These are phyloP conservation scores for Pythium angustatum DNA, from an alignment of 352 stramenopile species.

Conservation along the genomic window DNA sequence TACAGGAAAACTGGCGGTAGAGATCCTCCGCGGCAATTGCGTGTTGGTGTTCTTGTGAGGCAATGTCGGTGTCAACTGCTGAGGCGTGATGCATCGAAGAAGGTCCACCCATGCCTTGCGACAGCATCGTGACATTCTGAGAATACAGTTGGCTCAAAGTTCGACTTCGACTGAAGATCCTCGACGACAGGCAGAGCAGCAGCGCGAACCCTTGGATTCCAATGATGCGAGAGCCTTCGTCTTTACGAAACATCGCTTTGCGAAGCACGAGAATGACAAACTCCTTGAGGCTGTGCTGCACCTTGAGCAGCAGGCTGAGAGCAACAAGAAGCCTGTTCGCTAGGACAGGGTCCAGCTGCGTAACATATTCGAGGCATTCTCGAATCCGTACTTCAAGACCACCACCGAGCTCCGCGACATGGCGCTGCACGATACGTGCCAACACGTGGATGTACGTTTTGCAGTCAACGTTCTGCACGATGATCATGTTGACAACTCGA, in stretches of 20 bases:
- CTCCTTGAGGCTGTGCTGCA: conserved; percentile 42
- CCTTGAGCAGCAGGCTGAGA: conserved; percentile 41
- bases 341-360: conserved; percentile 34
- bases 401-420: conserved; percentile 40
- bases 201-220: conserved; percentile 49
- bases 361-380: conserved; percentile 59
- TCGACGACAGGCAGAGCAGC: conserved; percentile 41
- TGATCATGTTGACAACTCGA: conserved; percentile 45
- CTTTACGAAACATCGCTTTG: conserved; percentile 67
- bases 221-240: conserved; percentile 49
- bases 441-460: conserved; percentile 38
- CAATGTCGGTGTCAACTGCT: conserved; percentile 26
- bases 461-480: conserved; percentile 38
- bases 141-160: conserved; percentile 57
- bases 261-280: conserved; percentile 56
- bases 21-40: conserved; percentile 46
- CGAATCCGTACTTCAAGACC: conserved; percentile 37
- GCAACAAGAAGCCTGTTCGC: conserved; percentile 37
- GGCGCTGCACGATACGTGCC: conserved; percentile 40
- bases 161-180: conserved; percentile 39
- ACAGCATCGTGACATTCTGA: conserved; percentile 43
- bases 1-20: conserved; percentile 58
- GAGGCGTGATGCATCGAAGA: conserved; percentile 14
- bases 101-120: conserved; percentile 27
- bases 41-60: conserved; percentile 44